Evolutionary conservation across 768 basidiomycete species (phyloP).

Genomic region (Tephrocybe sp.): DNA sequence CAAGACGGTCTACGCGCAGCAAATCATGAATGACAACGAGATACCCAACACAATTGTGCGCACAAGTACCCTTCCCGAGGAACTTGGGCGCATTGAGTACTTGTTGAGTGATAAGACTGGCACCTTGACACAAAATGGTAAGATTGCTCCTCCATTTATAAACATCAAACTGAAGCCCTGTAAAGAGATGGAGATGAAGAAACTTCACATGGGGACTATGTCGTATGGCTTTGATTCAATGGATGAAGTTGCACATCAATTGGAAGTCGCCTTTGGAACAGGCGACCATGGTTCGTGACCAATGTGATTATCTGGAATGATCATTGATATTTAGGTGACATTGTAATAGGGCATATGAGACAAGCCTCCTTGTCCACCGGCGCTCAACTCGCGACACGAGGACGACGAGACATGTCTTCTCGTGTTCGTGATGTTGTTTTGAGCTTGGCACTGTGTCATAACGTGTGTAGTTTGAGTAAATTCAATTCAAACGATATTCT

Average conservation of each 20-base stretch:
- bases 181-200: constrained; percentile 99
- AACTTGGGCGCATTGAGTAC: constrained; percentile 93
- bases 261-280: constrained; percentile 79
- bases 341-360: constrained; percentile 34
- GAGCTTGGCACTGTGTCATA: constrained; percentile 93
- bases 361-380: constrained; percentile 70
- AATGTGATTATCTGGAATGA: background rate
- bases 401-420: constrained; percentile 92
- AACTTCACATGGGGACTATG: constrained; percentile 98
- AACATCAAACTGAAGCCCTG: background rate
- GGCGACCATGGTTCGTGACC: constrained; percentile 47
- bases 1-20: constrained; percentile 94
- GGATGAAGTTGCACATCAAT: constrained; percentile 95
- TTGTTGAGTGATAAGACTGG: constrained; percentile 97
- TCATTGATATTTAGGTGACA: background rate
- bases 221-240: constrained; percentile 97
- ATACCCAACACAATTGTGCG: constrained; percentile 95
- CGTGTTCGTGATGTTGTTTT: constrained; percentile 90
- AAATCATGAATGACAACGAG: constrained; percentile 90
- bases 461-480: constrained; percentile 50
- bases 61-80: constrained; percentile 96
- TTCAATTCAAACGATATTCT: background rate
- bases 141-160: constrained; percentile 16
- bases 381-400: constrained; percentile 78
- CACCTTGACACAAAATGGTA: constrained; percentile 95